A percentile compares a stretch with the other conserved stretches of the same genome.
These are phyloP conservation scores for Oxytropis ochrocephala DNA, from an alignment of 306 rosid genomes.

Conservation along the genomic window DNA sequence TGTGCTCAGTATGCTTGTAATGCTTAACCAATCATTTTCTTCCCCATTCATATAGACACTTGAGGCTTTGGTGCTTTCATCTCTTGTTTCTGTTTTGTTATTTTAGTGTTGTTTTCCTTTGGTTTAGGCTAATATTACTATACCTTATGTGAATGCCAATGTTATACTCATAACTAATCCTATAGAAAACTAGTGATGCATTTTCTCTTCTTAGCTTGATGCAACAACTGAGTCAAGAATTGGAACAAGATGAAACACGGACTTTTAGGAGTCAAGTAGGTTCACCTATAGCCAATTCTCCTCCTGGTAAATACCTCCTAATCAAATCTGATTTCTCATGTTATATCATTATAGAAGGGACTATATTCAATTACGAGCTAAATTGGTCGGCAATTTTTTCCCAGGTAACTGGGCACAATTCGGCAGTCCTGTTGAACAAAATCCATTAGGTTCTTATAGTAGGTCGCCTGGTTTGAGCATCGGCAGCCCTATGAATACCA, in stretches of 20 bases:
- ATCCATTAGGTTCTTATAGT: constrained; percentile 53
- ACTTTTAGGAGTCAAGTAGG: constrained; percentile 70
- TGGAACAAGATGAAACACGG: constrained; percentile 74
- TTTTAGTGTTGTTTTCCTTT: neutral
- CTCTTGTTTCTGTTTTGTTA: neutral
- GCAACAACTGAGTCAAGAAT: constrained; percentile 85
- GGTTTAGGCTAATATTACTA: neutral
- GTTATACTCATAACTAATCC: neutral
- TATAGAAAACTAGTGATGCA: neutral
- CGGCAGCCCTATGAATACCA: constrained; percentile 62
- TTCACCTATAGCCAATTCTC: constrained; percentile 79
- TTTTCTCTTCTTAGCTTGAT: constrained; percentile 47
- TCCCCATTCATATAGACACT: neutral
- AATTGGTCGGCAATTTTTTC: constrained; percentile 7
- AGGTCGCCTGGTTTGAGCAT: constrained; percentile 64
- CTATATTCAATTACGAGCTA: constrained; percentile 4
- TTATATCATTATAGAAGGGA: neutral
- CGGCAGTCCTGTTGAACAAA: constrained; percentile 76
- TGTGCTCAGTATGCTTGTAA: neutral
- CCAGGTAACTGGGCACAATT: constrained; percentile 75
- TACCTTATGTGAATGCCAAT: neutral
- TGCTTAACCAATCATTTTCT: neutral
- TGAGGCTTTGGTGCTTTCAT: neutral
- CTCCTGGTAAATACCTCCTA: constrained; percentile 61
- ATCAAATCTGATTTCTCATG: neutral